phyloP scores from a whole-genome alignment of 495 filamentous ascomycete species.

The Stereocaulon alpinum region DNA sequence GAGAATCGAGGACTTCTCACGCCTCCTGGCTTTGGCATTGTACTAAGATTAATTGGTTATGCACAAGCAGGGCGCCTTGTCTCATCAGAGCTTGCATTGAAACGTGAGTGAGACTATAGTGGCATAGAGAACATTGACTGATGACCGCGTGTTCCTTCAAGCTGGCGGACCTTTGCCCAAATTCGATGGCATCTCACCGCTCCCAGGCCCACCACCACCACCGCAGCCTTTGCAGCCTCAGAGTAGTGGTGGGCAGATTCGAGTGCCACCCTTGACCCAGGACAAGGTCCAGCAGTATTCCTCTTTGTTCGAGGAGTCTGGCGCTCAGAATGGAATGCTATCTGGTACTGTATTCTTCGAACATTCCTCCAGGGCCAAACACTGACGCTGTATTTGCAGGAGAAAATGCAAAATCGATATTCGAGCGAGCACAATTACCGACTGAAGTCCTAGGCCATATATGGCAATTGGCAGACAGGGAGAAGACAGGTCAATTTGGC shows the following conservation, averaged over 20 bases:
- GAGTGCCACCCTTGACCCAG: constrained; percentile 80
- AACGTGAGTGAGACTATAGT: constrained; percentile 37
- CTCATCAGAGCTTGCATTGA: constrained; percentile 62
- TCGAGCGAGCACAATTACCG: constrained; percentile 80
- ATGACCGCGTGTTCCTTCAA: constrained; percentile 27
- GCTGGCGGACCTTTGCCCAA: constrained; percentile 74
- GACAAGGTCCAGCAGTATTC: constrained; percentile 85
- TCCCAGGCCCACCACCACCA: constrained; percentile 33
- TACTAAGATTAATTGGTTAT: constrained; percentile 87
- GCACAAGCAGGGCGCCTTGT: constrained; percentile 79
- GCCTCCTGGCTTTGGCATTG: constrained; percentile 81
- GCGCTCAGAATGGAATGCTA: constrained; percentile 67
- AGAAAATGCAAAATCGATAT: constrained; percentile 84
- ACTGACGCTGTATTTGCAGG: constrained; percentile 31
- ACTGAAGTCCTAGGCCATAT: constrained; percentile 87
- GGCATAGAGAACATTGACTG: constrained; percentile 16
- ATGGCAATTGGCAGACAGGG: constrained; percentile 88
- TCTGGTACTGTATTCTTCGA: constrained; percentile 42
- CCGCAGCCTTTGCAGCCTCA: constrained; percentile 43
- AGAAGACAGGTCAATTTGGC: constrained; percentile 81
- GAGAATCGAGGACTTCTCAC: constrained; percentile 93
- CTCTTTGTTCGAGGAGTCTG: constrained; percentile 77
- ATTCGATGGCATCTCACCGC: constrained; percentile 65
- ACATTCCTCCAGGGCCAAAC: neutral
- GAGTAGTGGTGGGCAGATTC: constrained; percentile 58